phyloP scores from a whole-genome alignment of 1,284 basidiomycete species.

The Malassezia furfur region DNA sequence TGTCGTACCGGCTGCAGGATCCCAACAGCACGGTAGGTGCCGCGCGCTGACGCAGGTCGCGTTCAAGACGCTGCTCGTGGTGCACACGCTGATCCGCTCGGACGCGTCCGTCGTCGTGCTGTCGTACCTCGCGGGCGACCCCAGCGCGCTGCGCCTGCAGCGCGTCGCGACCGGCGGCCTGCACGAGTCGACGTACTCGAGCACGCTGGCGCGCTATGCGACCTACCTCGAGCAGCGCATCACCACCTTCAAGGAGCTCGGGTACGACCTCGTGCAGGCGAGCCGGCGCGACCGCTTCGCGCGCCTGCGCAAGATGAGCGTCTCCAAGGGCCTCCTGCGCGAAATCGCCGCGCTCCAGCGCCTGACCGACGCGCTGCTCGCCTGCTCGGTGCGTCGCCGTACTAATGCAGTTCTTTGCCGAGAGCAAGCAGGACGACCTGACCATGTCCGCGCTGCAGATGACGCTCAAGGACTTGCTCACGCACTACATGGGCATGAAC shows the following conservation, averaged over 20 bases:
- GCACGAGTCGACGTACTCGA: constrained; percentile 54
- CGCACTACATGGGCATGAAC: constrained; percentile 91
- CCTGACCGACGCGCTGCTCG: constrained; percentile 74
- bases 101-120: constrained; percentile 86
- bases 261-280: constrained; percentile 74
- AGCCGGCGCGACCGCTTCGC: constrained; percentile 36
- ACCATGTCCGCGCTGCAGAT: constrained; percentile 80
- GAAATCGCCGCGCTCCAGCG: constrained; percentile 85
- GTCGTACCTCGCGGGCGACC: constrained; percentile 58
- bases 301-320: constrained; percentile 78
- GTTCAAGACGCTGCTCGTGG: constrained; percentile 88
- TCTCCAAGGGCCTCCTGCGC: constrained; percentile 85
- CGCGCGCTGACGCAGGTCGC: constrained; percentile 58
- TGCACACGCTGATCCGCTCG: constrained; percentile 90
- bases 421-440: constrained; percentile 83
- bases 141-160: constrained; percentile 65
- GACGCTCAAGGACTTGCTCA: constrained; percentile 92
- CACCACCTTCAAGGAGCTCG: constrained; percentile 75
- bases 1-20: constrained; percentile 73
- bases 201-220: constrained; percentile 78
- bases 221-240: constrained; percentile 81
- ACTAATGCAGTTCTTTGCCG: constrained; percentile 69
- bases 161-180: constrained; percentile 56
- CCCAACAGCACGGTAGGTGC: constrained; percentile 63
- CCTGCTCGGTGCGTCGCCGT: constrained; percentile 59